A percentile compares a stretch with the other conserved stretches of the same genome.
These are phyloP conservation scores for Pichia californica DNA, from an alignment of 805 yeast genomes.

Conservation along the genomic window DNA sequence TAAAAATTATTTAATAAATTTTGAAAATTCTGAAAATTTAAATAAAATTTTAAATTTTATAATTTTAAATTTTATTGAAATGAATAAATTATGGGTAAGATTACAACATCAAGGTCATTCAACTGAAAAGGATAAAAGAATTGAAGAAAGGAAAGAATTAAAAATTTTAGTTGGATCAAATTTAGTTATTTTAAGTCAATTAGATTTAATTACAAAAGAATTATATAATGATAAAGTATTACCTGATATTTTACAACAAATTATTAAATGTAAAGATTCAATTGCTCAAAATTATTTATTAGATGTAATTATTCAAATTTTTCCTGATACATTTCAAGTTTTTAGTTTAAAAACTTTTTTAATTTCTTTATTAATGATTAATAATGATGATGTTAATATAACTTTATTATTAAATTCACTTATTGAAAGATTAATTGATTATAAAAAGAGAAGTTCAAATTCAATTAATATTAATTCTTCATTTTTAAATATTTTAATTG, in stretches of 20 bases:
- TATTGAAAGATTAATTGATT: slow-evolving; percentile 62
- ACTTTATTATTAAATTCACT: slow-evolving; percentile 62
- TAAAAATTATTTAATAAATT: slow-evolving; percentile 51
- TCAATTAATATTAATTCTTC: slow-evolving; percentile 16
- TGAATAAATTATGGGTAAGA: slow-evolving; percentile 98
- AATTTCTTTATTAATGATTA: slow-evolving; percentile 56
- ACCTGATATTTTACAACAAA: slow-evolving; percentile 81
- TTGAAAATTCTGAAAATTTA: slow-evolving; percentile 31
- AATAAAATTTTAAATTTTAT: slow-evolving; percentile 72
- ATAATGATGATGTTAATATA: slow-evolving; percentile 64
- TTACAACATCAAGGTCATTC: slow-evolving; percentile 94
- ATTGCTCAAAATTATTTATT: slow-evolving; percentile 88
- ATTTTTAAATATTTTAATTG: slow-evolving; percentile 62
- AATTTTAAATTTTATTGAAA: slow-evolving; percentile 84
- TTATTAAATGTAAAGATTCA: slow-evolving; percentile 84
- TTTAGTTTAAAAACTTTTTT: slow-evolving; percentile 63
- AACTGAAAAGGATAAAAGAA: slow-evolving; percentile 67
- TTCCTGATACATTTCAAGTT: slow-evolving; percentile 88
- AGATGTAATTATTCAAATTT: slow-evolving; percentile 89
- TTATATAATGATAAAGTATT: slow-evolving; percentile 49
- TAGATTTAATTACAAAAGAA: slow-evolving; percentile 61
- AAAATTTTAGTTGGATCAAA: slow-evolving; percentile 91
- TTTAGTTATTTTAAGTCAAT: slow-evolving; percentile 79
- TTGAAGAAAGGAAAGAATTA: slow-evolving; percentile 76
- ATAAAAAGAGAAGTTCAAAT: slow-evolving; percentile 35